Evolutionary conservation across 2,329 filamentous ascomycete species (phyloP).

Genomic region (Epichloe uncinata): DNA sequence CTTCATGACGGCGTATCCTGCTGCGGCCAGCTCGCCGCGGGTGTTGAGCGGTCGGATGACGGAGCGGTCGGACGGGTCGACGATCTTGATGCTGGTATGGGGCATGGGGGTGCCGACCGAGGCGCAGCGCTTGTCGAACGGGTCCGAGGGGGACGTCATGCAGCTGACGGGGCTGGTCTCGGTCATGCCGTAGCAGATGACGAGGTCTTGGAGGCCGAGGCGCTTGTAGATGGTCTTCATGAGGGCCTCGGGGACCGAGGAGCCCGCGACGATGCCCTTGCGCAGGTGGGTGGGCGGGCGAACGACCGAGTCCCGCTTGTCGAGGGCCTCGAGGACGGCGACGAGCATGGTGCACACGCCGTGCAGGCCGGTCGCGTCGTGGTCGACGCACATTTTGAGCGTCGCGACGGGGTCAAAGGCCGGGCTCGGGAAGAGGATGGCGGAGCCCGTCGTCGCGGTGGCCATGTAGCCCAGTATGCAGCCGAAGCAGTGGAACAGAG

Average conservation of each 20-base stretch:
- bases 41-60: slow-evolving; percentile 53
- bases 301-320: slow-evolving; percentile 20
- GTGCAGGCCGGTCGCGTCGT: slow-evolving; percentile 54
- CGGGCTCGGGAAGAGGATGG: slow-evolving; percentile 75
- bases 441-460: slow-evolving; percentile 64
- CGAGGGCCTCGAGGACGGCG: slow-evolving; percentile 70
- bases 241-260: slow-evolving; percentile 67
- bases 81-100: slow-evolving; percentile 66
- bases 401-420: slow-evolving; percentile 72
- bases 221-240: slow-evolving; percentile 62
- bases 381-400: slow-evolving; percentile 41
- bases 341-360: slow-evolving; percentile 91
- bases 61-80: slow-evolving; percentile 49
- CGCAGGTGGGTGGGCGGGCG: slow-evolving; percentile 33
- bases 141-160: slow-evolving; percentile 73
- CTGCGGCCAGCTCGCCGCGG: slow-evolving; percentile 68
- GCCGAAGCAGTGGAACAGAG: slow-evolving; percentile 85
- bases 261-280: slow-evolving; percentile 88
- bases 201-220: slow-evolving; percentile 68
- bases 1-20: slow-evolving; percentile 82
- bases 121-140: slow-evolving; percentile 56
- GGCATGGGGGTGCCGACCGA: slow-evolving; percentile 73
- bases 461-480: slow-evolving; percentile 92
- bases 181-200: slow-evolving; percentile 95
- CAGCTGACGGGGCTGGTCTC: slow-evolving; percentile 68